These are phyloP conservation scores for Gymnopilus dilepis DNA, from an alignment of 768 basidiomycete species.

Conservation along the genomic window DNA sequence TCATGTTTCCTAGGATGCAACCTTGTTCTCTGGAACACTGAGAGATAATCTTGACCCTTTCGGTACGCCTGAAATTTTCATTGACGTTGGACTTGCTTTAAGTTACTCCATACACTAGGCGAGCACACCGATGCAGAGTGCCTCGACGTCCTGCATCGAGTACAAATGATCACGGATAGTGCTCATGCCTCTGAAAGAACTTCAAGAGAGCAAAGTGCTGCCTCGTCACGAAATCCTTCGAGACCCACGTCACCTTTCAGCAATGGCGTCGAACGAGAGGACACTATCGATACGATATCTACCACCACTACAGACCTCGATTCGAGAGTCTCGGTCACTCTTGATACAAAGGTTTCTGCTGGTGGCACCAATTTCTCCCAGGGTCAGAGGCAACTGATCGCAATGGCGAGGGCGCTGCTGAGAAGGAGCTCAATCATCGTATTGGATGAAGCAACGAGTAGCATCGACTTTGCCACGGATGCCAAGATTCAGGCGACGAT, in stretches of 20 bases:
- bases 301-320: constrained; percentile 62
- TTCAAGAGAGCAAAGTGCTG: constrained; percentile 41
- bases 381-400: constrained; percentile 88
- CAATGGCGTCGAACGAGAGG: constrained; percentile 1
- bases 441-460: constrained; percentile 84
- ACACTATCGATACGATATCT: constrained; percentile 42
- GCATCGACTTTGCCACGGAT: constrained; percentile 88
- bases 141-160: constrained; percentile 79
- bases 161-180: constrained; percentile 71
- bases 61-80: constrained; percentile 37
- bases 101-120: constrained; percentile 35
- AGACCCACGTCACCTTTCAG: constrained; percentile 48
- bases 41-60: constrained; percentile 81
- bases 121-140: constrained; percentile 85
- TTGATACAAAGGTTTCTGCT: constrained; percentile 82
- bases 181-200: constrained; percentile 52
- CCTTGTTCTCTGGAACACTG: constrained; percentile 81
- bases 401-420: constrained; percentile 83
- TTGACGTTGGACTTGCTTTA: not conserved
- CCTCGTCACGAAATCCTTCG: constrained; percentile 53
- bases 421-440: constrained; percentile 76
- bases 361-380: constrained; percentile 93
- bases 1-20: constrained; percentile 54
- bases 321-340: constrained; percentile 57
- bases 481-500: constrained; percentile 91